These are phyloP conservation scores for Populus tremula DNA, from an alignment of 345 rosid genomes.

Conservation along the genomic window DNA sequence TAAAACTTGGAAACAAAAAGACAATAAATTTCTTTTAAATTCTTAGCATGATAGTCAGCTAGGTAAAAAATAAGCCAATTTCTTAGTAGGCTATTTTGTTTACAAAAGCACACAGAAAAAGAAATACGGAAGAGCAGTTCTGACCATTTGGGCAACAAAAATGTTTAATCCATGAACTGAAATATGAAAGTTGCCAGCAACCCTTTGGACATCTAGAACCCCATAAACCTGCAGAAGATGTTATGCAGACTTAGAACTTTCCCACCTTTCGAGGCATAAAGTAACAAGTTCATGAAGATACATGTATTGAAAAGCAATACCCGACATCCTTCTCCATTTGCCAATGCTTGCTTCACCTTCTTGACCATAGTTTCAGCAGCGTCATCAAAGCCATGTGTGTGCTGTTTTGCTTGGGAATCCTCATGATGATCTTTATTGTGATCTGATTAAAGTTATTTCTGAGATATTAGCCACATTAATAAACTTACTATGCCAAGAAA, in stretches of 20 bases:
- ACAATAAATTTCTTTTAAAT: background rate
- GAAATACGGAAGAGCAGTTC: conserved; percentile 9
- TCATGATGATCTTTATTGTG: conserved; percentile 64
- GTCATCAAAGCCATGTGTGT: conserved; percentile 65
- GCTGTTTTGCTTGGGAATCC: conserved; percentile 45
- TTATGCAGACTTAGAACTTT: conserved; percentile 13
- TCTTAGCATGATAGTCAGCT: background rate
- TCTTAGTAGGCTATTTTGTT: background rate
- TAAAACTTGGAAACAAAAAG: background rate
- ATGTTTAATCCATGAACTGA: conserved; percentile 95
- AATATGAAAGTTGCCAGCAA: conserved; percentile 97
- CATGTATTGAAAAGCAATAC: conserved; percentile 37
- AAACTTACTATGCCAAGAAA: background rate
- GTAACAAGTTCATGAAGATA: background rate
- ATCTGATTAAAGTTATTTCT: conserved; percentile 33
- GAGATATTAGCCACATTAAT: background rate
- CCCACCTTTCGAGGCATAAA: background rate
- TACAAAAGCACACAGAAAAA: background rate
- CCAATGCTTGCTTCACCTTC: conserved; percentile 87
- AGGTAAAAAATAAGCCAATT: background rate
- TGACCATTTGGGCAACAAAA: conserved; percentile 92
- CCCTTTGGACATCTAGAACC: conserved; percentile 90
- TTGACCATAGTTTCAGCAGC: conserved; percentile 81
- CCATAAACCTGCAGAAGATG: conserved; percentile 73
- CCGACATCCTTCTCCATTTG: conserved; percentile 90